phyloP scores from a whole-genome alignment of 768 basidiomycete species.

The Xanthoconium stramineum region DNA sequence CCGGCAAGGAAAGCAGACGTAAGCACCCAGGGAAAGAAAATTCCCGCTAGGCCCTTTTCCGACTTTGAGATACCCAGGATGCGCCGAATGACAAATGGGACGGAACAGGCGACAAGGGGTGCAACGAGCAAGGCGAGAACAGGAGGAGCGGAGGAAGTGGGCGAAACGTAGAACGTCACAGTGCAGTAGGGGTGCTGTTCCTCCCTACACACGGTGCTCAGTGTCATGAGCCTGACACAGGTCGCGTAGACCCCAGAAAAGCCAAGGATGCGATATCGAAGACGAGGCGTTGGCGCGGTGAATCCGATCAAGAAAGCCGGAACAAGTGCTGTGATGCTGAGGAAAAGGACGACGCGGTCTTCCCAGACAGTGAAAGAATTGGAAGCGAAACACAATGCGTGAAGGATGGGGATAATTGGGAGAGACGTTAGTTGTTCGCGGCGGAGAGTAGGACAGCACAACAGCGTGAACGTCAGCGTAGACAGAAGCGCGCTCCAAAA shows the following conservation, averaged over 20 bases:
- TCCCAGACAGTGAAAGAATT: constrained; percentile 99
- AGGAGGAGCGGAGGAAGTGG: constrained; percentile 65
- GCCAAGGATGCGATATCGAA: constrained; percentile 73
- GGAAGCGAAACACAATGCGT: constrained; percentile 76
- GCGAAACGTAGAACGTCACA: constrained; percentile 85
- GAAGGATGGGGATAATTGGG: constrained; percentile 58
- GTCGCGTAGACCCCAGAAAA: constrained; percentile 65
- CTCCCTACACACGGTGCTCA: constrained; percentile 89
- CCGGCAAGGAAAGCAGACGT: constrained; percentile 57
- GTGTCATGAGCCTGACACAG: constrained; percentile 71
- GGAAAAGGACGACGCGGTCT: constrained; percentile 75
- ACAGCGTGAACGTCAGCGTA: constrained; percentile 42
- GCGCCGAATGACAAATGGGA: constrained; percentile 55
- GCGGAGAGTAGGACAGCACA: constrained; percentile 36
- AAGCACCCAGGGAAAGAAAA: constrained; percentile 60
- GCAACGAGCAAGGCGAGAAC: constrained; percentile 53
- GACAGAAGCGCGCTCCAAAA: constrained; percentile 50
- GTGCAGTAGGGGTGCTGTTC: constrained; percentile 90
- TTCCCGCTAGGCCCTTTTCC: constrained; percentile 65
- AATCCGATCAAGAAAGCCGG: constrained; percentile 61
- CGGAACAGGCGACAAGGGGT: constrained; percentile 49
- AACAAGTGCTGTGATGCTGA: constrained; percentile 63
- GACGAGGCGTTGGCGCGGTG: constrained; percentile 60
- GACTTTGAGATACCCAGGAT: constrained; percentile 69
- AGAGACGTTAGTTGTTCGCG: constrained; percentile 27